A percentile compares a stretch with the other conserved stretches of the same genome.
These are phyloP conservation scores for Polychaeton citri DNA, from an alignment of 2,329 filamentous ascomycete genomes.

Conservation along the genomic window DNA sequence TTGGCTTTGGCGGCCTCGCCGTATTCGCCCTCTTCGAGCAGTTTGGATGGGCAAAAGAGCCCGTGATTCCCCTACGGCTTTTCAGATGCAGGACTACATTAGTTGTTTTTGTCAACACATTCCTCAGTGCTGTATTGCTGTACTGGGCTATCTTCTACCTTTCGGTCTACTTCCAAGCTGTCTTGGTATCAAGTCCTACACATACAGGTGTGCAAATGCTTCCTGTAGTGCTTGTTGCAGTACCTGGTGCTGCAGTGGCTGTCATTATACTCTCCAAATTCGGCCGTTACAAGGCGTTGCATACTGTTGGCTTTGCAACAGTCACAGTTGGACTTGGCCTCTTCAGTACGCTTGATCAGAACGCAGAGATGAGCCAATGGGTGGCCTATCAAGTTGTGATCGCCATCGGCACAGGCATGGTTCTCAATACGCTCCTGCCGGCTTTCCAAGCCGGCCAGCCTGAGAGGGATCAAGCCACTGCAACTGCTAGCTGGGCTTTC, in stretches of 20 bases:
- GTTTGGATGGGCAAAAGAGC: conserved; percentile 44
- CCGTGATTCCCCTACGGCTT: conserved; percentile 54
- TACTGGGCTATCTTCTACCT: conserved; percentile 25
- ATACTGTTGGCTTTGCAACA: conserved; percentile 13
- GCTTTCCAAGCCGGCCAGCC: conserved; percentile 27
- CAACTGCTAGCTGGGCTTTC: conserved; percentile 30
- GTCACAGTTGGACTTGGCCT: conserved; percentile 27
- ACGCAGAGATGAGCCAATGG: conserved; percentile 26
- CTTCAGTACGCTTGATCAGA: conserved; percentile 24
- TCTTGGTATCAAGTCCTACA: conserved; percentile 25
- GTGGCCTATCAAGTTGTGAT: conserved; percentile 28
- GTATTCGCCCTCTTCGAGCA: conserved; percentile 33
- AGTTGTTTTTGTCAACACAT: conserved; percentile 20
- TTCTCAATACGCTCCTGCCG: conserved; percentile 27
- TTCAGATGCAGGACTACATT: conserved; percentile 43
- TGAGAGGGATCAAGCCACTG: conserved; percentile 23
- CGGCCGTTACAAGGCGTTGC: conserved; percentile 19
- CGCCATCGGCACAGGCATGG: conserved; percentile 27
- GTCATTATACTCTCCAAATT: conserved; percentile 17
- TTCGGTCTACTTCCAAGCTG: conserved; percentile 29
- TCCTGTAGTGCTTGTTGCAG: conserved; percentile 16
- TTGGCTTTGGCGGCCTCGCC: conserved; percentile 29
- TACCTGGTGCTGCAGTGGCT: conserved; percentile 5
- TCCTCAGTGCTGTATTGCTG: conserved; percentile 25
- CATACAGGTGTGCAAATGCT: conserved; percentile 26